Conservation (phyloP, 371 early-diverging fungal genomes). For the Sporodiniella umbellata region DNA sequence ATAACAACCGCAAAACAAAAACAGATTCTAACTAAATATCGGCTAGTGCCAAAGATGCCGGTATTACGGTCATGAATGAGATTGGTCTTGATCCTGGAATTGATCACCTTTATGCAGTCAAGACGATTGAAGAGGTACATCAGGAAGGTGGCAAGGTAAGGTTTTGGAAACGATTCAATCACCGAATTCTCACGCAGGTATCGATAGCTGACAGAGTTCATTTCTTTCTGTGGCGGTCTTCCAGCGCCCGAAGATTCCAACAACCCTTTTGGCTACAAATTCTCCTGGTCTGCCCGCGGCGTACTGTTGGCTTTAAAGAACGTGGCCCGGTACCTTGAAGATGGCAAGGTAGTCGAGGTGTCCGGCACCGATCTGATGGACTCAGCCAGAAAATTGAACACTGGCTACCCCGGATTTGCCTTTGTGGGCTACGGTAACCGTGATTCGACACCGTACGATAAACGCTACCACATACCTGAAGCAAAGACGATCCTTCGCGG, state of each 20-base stretch:
- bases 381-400: conserved; percentile 83
- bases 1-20: conserved; percentile 17
- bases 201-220: conserved; percentile 73
- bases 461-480: conserved; percentile 94
- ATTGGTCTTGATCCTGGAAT: conserved; percentile 95
- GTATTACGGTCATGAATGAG: conserved; percentile 87
- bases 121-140: conserved; percentile 87
- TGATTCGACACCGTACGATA: conserved; percentile 93
- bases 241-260: conserved; percentile 97
- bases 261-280: conserved; percentile 99
- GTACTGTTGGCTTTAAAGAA: conserved; percentile 94
- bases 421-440: conserved; percentile 94
- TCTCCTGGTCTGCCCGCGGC: conserved; percentile 96
- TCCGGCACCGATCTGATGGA: conserved; percentile 85
- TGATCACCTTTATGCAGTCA: conserved; percentile 88
- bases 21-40: too few relatives aligned
- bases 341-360: conserved; percentile 90
- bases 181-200: not conserved
- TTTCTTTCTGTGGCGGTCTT: conserved; percentile 97
- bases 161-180: not conserved
- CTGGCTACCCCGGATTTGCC: conserved; percentile 86
- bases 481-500: conserved; percentile 93
- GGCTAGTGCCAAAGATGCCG: conserved; percentile 78
- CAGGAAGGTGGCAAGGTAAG: conserved; percentile 81
- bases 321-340: conserved; percentile 82